phyloP scores from a whole-genome alignment of 192 early-diverging fungal species.

The Entomortierella lignicola region DNA sequence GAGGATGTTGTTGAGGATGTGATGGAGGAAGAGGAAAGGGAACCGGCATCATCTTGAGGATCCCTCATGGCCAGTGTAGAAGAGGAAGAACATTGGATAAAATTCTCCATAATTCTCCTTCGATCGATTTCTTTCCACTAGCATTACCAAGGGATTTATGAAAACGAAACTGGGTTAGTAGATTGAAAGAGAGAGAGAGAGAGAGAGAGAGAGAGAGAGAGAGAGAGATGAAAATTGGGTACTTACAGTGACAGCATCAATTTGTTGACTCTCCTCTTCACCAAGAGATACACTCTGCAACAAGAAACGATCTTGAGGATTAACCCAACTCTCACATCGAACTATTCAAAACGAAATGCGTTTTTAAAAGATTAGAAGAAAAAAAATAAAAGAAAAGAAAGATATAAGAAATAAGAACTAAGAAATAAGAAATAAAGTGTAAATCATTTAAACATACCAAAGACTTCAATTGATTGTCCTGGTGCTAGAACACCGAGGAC shows the following conservation, averaged over 20 bases:
- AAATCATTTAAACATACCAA: too few species aligned
- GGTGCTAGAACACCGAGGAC: constrained; percentile 55
- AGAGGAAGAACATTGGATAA: constrained; percentile 55
- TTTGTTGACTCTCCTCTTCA: constrained; percentile 39
- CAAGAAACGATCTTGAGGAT: constrained; percentile 56
- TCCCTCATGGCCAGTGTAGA: constrained; percentile 31
- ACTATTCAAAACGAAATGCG: constrained; percentile 25
- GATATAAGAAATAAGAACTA: constrained; percentile 2
- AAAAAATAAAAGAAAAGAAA: background rate
- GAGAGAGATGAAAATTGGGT: background rate
- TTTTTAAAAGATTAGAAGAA: background rate
- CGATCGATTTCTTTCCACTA: constrained; percentile 58
- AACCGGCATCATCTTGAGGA: constrained; percentile 36
- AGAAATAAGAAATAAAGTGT: too few species aligned
- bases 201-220: background rate
- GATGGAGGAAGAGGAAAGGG: constrained; percentile 36
- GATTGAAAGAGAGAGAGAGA: background rate
- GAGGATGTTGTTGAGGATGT: constrained; percentile 31
- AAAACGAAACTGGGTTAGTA: too few species aligned
- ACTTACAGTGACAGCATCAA: constrained; percentile 50
- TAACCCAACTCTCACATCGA: constrained; percentile 57
- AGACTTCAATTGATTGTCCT: constrained; percentile 56
- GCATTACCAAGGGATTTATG: too few species aligned
- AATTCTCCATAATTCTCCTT: constrained; percentile 49
- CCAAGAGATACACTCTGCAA: constrained; percentile 54